A percentile compares a stretch with the other conserved stretches of the same genome.
phyloP scores from a whole-genome alignment of 371 early-diverging fungal genomes.

The Mycotypha africana region DNA sequence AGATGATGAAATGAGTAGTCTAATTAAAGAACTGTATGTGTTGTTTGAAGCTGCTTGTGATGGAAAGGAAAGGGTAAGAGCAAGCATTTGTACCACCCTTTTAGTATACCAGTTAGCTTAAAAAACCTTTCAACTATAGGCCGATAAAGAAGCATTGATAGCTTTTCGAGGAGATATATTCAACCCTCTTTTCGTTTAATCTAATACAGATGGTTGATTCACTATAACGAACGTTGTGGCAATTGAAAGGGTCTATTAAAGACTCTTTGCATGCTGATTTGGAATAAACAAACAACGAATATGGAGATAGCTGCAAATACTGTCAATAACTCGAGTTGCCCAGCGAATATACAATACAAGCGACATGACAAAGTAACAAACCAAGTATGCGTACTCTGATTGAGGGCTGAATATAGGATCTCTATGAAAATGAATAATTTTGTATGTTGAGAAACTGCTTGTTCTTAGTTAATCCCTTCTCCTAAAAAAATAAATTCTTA shows the following conservation, averaged over 20 bases:
- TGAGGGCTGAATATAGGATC: slow-evolving; percentile 46
- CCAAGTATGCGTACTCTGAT: slow-evolving; percentile 62
- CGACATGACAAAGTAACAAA: slow-evolving; percentile 56
- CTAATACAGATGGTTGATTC: no score
- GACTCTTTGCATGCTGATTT: slow-evolving; percentile 9
- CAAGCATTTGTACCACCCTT: no score
- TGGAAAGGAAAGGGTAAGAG: slow-evolving; percentile 12
- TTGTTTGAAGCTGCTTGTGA: slow-evolving; percentile 19
- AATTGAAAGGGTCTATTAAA: no score
- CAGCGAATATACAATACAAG: slow-evolving; percentile 72
- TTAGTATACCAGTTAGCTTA: no score
- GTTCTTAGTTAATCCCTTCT: no score
- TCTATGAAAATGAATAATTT: slow-evolving; percentile 19
- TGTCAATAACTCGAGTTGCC: slow-evolving; percentile 78
- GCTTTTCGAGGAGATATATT: no score
- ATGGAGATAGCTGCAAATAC: slow-evolving; percentile 78
- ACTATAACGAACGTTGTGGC: no score
- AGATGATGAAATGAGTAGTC: slow-evolving; percentile 13
- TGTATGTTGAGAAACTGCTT: neutral
- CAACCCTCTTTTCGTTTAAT: no score
- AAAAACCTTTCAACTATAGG: no score
- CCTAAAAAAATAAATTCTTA: slow-evolving; percentile 19
- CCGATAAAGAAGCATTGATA: slow-evolving; percentile 15
- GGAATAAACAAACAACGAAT: slow-evolving; percentile 83
- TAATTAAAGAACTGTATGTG: slow-evolving; percentile 9